phyloP scores from a whole-genome alignment of 495 filamentous ascomycete genomes.

The Aspergillus affinis region DNA sequence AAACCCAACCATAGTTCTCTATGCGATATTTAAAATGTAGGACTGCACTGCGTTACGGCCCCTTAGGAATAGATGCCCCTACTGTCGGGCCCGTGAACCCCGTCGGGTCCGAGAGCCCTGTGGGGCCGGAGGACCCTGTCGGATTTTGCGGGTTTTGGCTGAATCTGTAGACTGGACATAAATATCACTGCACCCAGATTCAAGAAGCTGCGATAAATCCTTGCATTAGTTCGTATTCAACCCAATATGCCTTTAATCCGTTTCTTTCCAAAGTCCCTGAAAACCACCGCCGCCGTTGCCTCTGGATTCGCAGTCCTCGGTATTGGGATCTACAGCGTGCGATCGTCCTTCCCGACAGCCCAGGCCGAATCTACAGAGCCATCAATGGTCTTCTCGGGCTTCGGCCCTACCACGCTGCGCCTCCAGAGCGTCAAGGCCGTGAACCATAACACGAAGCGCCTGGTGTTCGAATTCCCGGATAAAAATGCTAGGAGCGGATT shows the following conservation, averaged over 20 bases:
- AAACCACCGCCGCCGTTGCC: not conserved
- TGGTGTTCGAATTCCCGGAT: constrained; percentile 61
- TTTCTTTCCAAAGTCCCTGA: not conserved
- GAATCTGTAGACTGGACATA: not conserved
- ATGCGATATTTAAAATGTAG: too few species aligned
- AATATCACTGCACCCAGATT: not conserved
- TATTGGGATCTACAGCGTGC: constrained; percentile 20
- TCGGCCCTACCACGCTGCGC: constrained; percentile 28
- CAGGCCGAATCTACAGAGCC: constrained; percentile 27
- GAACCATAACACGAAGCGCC: constrained; percentile 65
- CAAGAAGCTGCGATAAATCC: not conserved
- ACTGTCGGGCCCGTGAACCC: too few species aligned
- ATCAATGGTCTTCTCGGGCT: constrained; percentile 22
- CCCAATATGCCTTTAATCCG: not conserved
- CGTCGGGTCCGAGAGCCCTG: too few species aligned
- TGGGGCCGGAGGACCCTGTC: too few species aligned
- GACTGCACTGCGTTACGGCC: too few species aligned
- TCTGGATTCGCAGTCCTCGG: constrained; percentile 8
- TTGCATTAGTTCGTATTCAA: not conserved
- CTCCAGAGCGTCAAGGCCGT: constrained; percentile 51
- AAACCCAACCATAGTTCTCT: too few species aligned
- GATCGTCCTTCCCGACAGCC: constrained; percentile 13
- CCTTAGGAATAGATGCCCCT: too few species aligned
- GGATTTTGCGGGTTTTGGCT: not conserved
- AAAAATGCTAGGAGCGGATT: constrained; percentile 50